These are phyloP conservation scores for Physaria fendleri DNA, from an alignment of 345 rosid genomes.

Conservation along the genomic window DNA sequence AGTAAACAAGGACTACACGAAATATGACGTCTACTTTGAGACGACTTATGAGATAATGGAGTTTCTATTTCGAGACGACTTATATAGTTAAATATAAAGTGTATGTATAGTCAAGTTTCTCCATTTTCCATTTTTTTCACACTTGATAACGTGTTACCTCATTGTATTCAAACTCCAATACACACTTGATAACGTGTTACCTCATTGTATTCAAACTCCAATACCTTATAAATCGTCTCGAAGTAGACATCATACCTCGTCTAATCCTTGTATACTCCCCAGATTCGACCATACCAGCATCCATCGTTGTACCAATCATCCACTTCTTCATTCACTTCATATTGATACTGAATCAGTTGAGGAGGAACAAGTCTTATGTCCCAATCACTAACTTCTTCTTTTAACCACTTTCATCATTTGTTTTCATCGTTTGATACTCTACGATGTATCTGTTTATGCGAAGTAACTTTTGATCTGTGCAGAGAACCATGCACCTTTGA, in stretches of 20 bases:
- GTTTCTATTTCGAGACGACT: conserved; percentile 42
- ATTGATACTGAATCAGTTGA: conserved; percentile 2
- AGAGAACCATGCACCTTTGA: conserved; percentile 53
- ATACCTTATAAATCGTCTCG: conserved; percentile 22
- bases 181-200: conserved; percentile 51
- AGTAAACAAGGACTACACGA: conserved; percentile 4
- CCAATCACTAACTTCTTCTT: conserved; percentile 29
- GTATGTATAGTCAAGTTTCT: too few relatives aligned
- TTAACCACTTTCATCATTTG: conserved; percentile 38
- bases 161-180: too few relatives aligned
- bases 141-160: too few relatives aligned
- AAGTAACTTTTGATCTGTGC: conserved; percentile 35
- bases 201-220: conserved; percentile 35
- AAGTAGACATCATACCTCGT: conserved; percentile 37
- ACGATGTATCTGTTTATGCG: conserved; percentile 36
- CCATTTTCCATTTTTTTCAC: conserved; percentile 40
- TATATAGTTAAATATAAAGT: conserved; percentile 35
- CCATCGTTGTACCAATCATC: conserved; percentile 56
- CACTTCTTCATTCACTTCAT: conserved; percentile 5
- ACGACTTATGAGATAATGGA: conserved; percentile 32
- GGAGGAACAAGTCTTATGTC: conserved; percentile 45
- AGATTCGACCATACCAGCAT: conserved; percentile 41
- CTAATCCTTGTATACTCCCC: neutral
- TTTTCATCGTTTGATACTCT: conserved; percentile 41
- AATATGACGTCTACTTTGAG: conserved; percentile 36